A percentile compares a stretch with the other conserved stretches of the same genome.
Evolutionary conservation across 495 filamentous ascomycete species (phyloP).

Genomic region (Xylaria sp.): DNA sequence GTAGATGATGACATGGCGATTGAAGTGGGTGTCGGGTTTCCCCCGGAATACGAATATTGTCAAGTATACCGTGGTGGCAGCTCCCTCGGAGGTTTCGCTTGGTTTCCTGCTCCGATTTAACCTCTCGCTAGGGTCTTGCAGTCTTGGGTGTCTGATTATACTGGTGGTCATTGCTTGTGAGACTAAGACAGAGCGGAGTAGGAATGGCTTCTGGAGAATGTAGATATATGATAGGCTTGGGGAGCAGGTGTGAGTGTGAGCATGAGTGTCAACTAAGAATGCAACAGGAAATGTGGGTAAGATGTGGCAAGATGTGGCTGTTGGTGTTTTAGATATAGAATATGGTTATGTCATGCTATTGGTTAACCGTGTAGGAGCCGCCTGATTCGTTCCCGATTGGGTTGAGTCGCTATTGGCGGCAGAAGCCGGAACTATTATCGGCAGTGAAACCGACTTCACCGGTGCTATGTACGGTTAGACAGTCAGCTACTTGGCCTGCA

Average conservation of each 20-base stretch:
- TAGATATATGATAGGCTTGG: not conserved
- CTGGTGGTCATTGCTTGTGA: constrained; percentile 3
- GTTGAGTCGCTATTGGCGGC: not conserved
- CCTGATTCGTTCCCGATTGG: not conserved
- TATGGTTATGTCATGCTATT: not conserved
- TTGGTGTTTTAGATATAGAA: not conserved
- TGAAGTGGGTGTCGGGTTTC: constrained; percentile 8
- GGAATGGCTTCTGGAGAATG: not conserved
- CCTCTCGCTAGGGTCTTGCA: not conserved
- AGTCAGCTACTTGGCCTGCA: no score
- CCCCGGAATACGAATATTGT: constrained; percentile 14
- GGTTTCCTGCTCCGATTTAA: not conserved
- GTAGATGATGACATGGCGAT: constrained; percentile 16
- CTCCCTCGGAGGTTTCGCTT: not conserved
- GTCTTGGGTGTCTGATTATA: not conserved
- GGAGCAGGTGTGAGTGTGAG: not conserved
- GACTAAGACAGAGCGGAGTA: not conserved
- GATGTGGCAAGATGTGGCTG: not conserved
- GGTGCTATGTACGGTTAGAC: no score
- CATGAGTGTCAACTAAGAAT: not conserved
- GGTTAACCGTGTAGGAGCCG: not conserved
- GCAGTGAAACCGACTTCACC: no score
- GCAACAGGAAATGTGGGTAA: not conserved
- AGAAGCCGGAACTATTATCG: not conserved
- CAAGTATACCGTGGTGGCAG: constrained; percentile 1